These are phyloP conservation scores for Phytophthora citrophthora DNA, from an alignment of 352 stramenopile species.

Conservation along the genomic window DNA sequence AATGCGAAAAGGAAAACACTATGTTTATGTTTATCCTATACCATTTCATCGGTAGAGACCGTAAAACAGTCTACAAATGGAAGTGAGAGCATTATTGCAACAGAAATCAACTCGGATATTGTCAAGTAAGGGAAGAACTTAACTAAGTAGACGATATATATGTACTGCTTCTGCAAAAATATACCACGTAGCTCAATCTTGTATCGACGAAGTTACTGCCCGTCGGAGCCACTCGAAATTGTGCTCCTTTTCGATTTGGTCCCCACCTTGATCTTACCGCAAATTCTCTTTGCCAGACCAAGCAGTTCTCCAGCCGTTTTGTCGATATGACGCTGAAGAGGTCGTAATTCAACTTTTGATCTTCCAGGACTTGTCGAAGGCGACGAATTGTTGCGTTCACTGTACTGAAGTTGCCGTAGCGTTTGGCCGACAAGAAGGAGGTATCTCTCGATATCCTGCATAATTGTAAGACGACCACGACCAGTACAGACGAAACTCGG, in stretches of 20 bases:
- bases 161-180: too few species aligned
- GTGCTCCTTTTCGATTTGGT: too few species aligned
- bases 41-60: too few species aligned
- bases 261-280: not conserved
- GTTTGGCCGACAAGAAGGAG: conserved; percentile 9
- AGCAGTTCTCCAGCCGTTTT: conserved; percentile 3
- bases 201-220: too few species aligned
- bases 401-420: conserved; percentile 1
- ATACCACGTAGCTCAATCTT: too few species aligned
- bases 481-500: conserved; percentile 6
- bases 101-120: too few species aligned
- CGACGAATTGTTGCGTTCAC: not conserved
- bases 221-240: too few species aligned
- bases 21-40: not conserved
- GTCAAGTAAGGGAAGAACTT: too few species aligned
- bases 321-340: conserved; percentile 7
- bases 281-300: conserved; percentile 3
- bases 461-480: not conserved
- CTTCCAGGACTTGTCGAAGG: not conserved
- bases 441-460: conserved; percentile 16
- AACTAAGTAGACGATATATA: too few species aligned
- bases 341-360: not conserved
- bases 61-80: too few species aligned
- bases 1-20: not conserved
- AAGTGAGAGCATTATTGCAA: too few species aligned